Evolutionary conservation across 2,329 filamentous ascomycete genomes (phyloP).

Genomic region (Fusarium mexicanum): DNA sequence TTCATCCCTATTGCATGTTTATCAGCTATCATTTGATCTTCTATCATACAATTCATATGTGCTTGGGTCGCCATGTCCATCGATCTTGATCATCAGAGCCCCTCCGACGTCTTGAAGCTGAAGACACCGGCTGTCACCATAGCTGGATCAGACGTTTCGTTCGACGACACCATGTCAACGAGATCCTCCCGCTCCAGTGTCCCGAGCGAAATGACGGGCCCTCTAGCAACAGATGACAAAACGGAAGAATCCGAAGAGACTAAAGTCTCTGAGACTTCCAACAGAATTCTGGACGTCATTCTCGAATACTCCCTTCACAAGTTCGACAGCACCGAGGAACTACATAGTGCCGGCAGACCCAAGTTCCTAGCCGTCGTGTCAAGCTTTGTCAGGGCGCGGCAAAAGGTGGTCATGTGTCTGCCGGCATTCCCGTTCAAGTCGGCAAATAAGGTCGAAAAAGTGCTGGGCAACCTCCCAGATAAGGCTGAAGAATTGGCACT

Average conservation of each 20-base stretch:
- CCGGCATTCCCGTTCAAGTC: slow-evolving; percentile 48
- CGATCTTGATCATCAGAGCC: not conserved
- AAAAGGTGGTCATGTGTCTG: slow-evolving; percentile 32
- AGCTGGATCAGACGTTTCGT: not conserved
- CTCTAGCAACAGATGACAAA: not conserved
- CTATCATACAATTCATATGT: not conserved
- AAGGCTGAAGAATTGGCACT: slow-evolving; percentile 47
- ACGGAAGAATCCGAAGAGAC: not conserved
- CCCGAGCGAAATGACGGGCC: not conserved
- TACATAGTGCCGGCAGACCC: not conserved
- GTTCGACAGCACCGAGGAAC: not conserved
- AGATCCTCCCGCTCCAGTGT: not conserved
- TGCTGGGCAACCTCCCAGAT: slow-evolving; percentile 44
- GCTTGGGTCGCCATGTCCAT: not conserved
- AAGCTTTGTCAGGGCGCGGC: not conserved
- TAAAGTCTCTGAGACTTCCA: not conserved
- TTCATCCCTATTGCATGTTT: not conserved
- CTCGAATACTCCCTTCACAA: slow-evolving; percentile 9
- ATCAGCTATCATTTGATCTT: not conserved
- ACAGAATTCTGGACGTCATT: not conserved
- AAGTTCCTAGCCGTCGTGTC: not conserved
- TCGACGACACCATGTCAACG: not conserved
- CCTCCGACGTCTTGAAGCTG: not conserved
- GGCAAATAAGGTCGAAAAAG: slow-evolving; percentile 48
- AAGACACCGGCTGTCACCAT: not conserved